Base-by-base conservation (phyloP, 768 basidiomycete species). In the Panellus pusillus region DNA sequence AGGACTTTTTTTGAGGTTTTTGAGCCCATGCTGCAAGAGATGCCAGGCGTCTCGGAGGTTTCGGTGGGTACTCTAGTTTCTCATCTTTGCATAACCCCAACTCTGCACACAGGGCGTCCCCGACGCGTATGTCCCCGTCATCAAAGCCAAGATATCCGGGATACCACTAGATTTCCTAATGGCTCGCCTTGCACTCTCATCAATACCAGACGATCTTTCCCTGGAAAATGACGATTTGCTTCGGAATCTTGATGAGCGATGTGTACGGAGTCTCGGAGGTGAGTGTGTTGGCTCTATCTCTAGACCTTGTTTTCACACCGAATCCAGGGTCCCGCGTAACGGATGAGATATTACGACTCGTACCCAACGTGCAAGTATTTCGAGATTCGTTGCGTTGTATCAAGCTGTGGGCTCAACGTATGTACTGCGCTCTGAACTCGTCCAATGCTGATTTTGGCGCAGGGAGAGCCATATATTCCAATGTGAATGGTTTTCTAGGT, bases 381-480 rank as follows among this genome's bases (percentile, higher is more conserved):
- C 87, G 97, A 58, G 93, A 95, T 63, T 87, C 97, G 11, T 71
- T 99, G 57, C 83, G 97, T 60, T 94, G 94, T 67, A 98, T 99
- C 69, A 96, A 98, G 70, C 75, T 98, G 27, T 99, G 97, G 97
- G 97, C 97, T 9, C 89, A 93, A 73, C 77, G 96, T 96, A 65
- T 52, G 91, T 78, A 18, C 27, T 55, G 31, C 6, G 15, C 44
- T 20, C 27, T 17, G 32, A 15, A 19, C 3, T n/a, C 44, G 15
- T 15, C 15, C 32, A 9, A n/a, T 37, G 9, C 50, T 55, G 32
- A 49, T 51, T 38, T 35, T 40, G 40, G 28, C 24, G 39, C 65
- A 98, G 95, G 86, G 63, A 81, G 94, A 72, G 97, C 95, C 20
- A 96, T 99, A 56, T 98, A 98, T 71, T 96, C 94, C 1, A 99